These are phyloP conservation scores for Chaetomiaceae sp. DNA, from an alignment of 2,329 filamentous ascomycete genomes.

Conservation along the genomic window DNA sequence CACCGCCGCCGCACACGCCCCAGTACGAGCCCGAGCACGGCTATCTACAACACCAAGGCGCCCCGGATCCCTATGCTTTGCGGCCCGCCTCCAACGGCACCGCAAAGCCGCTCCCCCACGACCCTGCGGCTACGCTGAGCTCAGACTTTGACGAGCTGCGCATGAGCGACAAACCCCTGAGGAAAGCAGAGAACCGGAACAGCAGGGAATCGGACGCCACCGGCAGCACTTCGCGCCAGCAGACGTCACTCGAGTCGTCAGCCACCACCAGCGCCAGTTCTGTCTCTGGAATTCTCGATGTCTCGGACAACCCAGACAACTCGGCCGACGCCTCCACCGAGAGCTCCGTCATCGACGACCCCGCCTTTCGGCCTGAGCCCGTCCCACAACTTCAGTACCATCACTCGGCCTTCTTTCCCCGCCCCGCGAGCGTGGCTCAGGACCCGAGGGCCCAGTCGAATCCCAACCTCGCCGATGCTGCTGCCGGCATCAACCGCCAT, in stretches of 20 bases:
- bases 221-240: conserved; percentile 46
- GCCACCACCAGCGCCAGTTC: conserved; percentile 54
- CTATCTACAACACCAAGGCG: conserved; percentile 7
- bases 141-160: conserved; percentile 32
- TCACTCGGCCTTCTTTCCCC: conserved; percentile 44
- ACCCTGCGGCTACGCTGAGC: conserved; percentile 22
- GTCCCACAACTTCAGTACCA: conserved; percentile 61
- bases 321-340: conserved; percentile 45
- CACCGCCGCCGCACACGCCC: conserved; percentile 37
- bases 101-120: conserved; percentile 14
- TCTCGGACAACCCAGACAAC: conserved; percentile 37
- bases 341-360: conserved; percentile 48
- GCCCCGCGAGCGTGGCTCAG: conserved; percentile 38
- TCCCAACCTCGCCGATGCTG: conserved; percentile 49
- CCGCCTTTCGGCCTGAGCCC: conserved; percentile 34
- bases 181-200: conserved; percentile 40
- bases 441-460: conserved; percentile 45
- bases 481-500: conserved; percentile 53
- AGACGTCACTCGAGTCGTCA: conserved; percentile 48
- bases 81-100: conserved; percentile 10
- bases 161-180: conserved; percentile 32
- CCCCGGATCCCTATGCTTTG: conserved; percentile 11
- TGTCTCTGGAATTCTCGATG: conserved; percentile 48
- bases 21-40: conserved; percentile 21
- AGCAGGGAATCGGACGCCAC: conserved; percentile 53